phyloP scores from a whole-genome alignment of 2,329 filamentous ascomycete species.

The Clonostachys chloroleuca region DNA sequence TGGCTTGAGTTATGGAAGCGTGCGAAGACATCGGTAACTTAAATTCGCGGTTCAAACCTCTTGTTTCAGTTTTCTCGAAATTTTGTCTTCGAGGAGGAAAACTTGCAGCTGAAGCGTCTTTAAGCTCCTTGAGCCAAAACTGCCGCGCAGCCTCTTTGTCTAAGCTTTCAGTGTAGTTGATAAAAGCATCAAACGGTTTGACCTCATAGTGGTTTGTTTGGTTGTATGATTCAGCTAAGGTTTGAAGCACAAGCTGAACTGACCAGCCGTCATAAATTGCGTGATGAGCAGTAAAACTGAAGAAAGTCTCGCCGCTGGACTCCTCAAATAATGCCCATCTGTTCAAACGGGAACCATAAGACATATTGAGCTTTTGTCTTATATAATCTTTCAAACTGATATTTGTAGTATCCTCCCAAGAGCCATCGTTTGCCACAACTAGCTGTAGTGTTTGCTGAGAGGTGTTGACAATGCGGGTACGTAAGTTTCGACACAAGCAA shows the following conservation, averaged over 20 bases:
- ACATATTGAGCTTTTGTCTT: not conserved
- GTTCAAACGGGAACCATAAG: not conserved
- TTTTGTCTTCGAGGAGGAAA: not conserved
- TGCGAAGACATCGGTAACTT: constrained; percentile 5
- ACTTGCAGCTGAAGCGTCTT: constrained; percentile 1
- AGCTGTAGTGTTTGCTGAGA: not conserved
- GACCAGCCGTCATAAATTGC: constrained; percentile 18
- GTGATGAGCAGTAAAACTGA: constrained; percentile 17
- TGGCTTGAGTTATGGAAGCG: constrained; percentile 9
- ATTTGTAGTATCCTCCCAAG: not conserved
- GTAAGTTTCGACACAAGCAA: constrained; percentile 6
- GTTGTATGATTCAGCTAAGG: not conserved
- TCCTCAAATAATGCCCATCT: not conserved
- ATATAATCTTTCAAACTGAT: not conserved
- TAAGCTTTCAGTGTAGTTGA: constrained; percentile 2
- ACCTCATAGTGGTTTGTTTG: constrained; percentile 12
- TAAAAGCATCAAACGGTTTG: constrained; percentile 19
- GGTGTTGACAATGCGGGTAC: constrained; percentile 9
- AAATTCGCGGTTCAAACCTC: not conserved
- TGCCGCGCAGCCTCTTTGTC: not conserved
- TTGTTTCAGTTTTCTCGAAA: not conserved
- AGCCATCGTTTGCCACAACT: not conserved
- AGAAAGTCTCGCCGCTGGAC: constrained; percentile 1
- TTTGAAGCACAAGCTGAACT: constrained; percentile 2
- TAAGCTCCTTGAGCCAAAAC: constrained; percentile 7